Percentiles rank a stretch among this genome's conserved stretches.
Evolutionary conservation across 2,329 filamentous ascomycete genomes (phyloP).

Genomic region (Ciborinia camelliae): DNA sequence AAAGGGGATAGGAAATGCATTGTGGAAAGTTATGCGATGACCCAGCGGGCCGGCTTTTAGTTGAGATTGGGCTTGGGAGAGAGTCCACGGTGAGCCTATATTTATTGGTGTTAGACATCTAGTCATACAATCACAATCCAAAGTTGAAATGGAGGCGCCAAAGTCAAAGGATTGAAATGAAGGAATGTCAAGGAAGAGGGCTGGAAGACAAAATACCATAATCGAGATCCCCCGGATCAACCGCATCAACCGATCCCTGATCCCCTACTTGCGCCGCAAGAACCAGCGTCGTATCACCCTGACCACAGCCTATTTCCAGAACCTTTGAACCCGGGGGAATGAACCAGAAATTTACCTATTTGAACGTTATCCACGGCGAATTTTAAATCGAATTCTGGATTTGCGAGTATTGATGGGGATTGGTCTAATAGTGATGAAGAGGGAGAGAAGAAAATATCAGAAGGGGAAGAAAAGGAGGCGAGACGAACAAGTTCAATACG

Average conservation of each 20-base stretch:
- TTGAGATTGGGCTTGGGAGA: constrained; percentile 47
- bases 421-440: too few species aligned
- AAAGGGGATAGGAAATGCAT: constrained; percentile 20
- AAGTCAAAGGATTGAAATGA: too few species aligned
- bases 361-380: too few species aligned
- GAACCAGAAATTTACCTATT: constrained; percentile 37
- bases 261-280: constrained; percentile 49
- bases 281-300: constrained; percentile 54
- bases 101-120: too few species aligned
- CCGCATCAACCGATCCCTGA: constrained; percentile 46
- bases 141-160: too few species aligned
- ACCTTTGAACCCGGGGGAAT: constrained; percentile 43
- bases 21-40: constrained; percentile 44
- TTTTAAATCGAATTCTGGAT: too few species aligned
- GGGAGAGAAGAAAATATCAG: neutral
- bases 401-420: too few species aligned
- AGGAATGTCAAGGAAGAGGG: too few species aligned
- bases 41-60: constrained; percentile 44
- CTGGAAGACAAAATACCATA: constrained; percentile 42
- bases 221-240: constrained; percentile 50
- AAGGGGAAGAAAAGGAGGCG: neutral
- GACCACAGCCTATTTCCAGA: constrained; percentile 58
- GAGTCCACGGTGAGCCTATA: constrained; percentile 47
- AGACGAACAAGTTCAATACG: constrained; percentile 27
- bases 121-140: too few species aligned